Evolutionary conservation across 257 asterid genomes (phyloP), one percentile per base, ranked within the genome.

Genomic region (Solanum sparsipilum): DNA sequence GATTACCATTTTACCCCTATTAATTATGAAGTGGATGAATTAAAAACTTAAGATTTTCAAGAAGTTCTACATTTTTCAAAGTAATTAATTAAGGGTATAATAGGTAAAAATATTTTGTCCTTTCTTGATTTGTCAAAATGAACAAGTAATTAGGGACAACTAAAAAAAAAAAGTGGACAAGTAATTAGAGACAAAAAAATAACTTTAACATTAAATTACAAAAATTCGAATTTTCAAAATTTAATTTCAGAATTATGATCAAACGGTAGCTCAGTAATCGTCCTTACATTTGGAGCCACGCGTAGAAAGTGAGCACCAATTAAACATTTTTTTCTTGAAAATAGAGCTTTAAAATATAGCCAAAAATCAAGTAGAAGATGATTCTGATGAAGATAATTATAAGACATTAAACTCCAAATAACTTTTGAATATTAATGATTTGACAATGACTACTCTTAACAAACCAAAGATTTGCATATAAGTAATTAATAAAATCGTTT

Each of bases 401-500:
- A 79, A 79, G 38, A 79, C 67, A 44, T 44, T 79, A 79, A 44
- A 29, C 85, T 79, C 38, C 85, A 79, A 44, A 39, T 9, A 29
- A 41, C 84, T 41, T 78, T 78, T 78, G 63, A 20, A 15, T 44
- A 79, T 13, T 34, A 29, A 82, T 82, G 70, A 48, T 82, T 82
- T 48, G 85, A 82, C 44, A 82, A 82, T 82, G 85, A 82, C 70
- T 82, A 82, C 70, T 82, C 67, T 15, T 82, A 82, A 31, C 85
- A 82, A 82, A 48, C 70, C 29, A 82, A 82, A 46, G 20, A 82
- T 48, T 27, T 82, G 41, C 36, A 87, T 11, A 16, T 25, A 25
- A 75, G 52, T 21, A 87, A 86, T 25, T 44, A 6, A 12, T 48
- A 84, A 90, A 87, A 89, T 91, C 88, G 2, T 78, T 32, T 29